Base-by-base conservation (phyloP, 2,329 filamentous ascomycete species). In the Paramyrothecium sp. region DNA sequence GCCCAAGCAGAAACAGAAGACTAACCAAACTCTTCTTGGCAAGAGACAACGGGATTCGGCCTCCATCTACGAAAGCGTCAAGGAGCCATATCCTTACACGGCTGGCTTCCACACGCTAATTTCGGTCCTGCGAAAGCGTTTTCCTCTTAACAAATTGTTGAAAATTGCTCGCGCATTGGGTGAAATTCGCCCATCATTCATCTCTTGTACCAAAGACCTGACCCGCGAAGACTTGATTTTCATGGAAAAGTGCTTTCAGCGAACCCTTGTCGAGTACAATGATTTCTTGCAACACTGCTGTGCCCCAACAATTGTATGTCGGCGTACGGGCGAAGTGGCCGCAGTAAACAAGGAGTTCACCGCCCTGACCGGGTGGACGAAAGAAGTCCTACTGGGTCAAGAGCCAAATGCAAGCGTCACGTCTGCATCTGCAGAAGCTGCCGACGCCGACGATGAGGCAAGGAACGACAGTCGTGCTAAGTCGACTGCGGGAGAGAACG, bases 231-330 rank as follows among this genome's bases (percentile, higher is more conserved):
- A 99, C 72, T 80, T 98, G 26, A 88, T 99, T 21, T 97, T 98
- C 72, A 97, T 97, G 90, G 95, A 99, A 73, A 96, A 96, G 75
- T 96, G 91, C 67, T 92, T 98, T 69, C 95, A 99, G 73, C 86
- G 95, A 41, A 96, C 92, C 0, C 80, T 98, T 12, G 92, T 92
- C 68, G 92, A 97, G 70, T 96, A 96, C 67, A 92, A 98, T 69
- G 92, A 96, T 62, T 95, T 96, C 63, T 90, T 97, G 78, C 87
- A 91, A 57, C 88, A 92, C 61, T 92, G 89, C 59, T 92, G 92
- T 44, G 96, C 92, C 3, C 95, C 95, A 0, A 96, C 93, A 1
- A 87, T 99, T 57, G 91, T 98, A 23, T 96, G 92, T 68, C 87
- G 95, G 51, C 87, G 95, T 51, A 97, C 93, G 0, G 95, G 95